Evolutionary conservation across 1,284 basidiomycete species (phyloP).

Genomic region (Puccinia triticina): DNA sequence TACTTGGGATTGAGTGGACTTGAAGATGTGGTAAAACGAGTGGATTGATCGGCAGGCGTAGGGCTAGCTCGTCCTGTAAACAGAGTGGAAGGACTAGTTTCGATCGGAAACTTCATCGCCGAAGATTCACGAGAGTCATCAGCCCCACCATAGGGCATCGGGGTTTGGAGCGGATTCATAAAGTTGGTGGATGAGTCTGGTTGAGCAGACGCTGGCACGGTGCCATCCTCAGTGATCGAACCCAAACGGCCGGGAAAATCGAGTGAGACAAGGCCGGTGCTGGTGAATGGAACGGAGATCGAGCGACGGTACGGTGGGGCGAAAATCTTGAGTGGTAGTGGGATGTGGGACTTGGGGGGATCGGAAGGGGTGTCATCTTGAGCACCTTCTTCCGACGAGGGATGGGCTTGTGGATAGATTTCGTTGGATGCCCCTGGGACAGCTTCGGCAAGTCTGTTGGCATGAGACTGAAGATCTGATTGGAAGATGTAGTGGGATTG

Average conservation of each 20-base stretch:
- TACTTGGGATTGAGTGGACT: slow-evolving; percentile 10
- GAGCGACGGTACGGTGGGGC: neutral
- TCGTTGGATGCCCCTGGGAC: neutral
- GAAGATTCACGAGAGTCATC: neutral
- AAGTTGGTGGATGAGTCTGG: neutral
- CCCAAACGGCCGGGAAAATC: slow-evolving; percentile 8
- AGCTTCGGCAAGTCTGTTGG: too few species aligned
- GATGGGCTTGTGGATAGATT: neutral
- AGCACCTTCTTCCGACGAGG: neutral
- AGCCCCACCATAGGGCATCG: neutral
- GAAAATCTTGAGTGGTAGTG: slow-evolving; percentile 19
- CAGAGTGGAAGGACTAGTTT: neutral
- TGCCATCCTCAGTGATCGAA: slow-evolving; percentile 19
- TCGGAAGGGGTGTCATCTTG: neutral
- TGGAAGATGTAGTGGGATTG: neutral
- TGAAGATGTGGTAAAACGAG: neutral
- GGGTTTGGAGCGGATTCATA: slow-evolving; percentile 10
- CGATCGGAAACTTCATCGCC: neutral
- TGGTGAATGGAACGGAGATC: slow-evolving; percentile 9
- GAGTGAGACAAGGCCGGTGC: neutral
- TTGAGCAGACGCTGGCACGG: neutral
- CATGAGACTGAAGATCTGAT: neutral
- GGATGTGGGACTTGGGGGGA: neutral
- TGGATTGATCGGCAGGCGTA: neutral
- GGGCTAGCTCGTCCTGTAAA: neutral